Evolutionary conservation across 73 alveolate genomes (phyloP), one percentile per base, ranked within the genome.

Genomic region (Stentor roeselii): DNA sequence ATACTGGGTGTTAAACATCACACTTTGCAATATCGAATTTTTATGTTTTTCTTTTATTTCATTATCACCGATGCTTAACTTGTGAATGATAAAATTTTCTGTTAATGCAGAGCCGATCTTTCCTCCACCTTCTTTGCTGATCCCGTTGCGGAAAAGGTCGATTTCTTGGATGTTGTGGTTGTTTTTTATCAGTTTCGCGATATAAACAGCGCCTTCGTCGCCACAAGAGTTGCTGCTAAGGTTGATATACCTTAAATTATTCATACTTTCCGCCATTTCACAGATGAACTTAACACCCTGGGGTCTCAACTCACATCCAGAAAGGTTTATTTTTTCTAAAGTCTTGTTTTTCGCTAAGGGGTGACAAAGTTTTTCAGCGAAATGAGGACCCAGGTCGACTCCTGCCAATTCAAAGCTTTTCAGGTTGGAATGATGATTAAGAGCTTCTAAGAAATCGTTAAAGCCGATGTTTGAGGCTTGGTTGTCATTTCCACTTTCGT

Each of bases 1-100:
- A 60, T 91, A 91, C 61, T 91, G 87, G 35, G 94, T 91, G 59
- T 91, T 91, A 75, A 91, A 91, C 27, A 91, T 88, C 60, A 91
- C 96, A 42, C 87, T 50, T 83, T 91, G 87, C 84, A 83, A 90
- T 3, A 91, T 91, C 40, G 78, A 82, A 41, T 88, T 91, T 3
- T 83, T 88, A 80, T 91, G 92, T 39, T 86, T 89, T 60, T 85
- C 78, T 39, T 85, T 38, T 36, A 91, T 75, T 6, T 76, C 88
- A 75, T 91, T 91, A 34, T 91, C 93, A 3, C 96, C 96, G 59
- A 91, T 88, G 41, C 91, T 78, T 34, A 91, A 78, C 80, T 91
- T 91, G 75, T 91, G 92, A 3, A 91, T 91, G 38, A 92, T 87
- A 78, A 91, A 91, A 74, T 91, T 91, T 31, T 92, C 85, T 83